Base-by-base conservation (phyloP, 768 basidiomycete species). In the Podaxis sp. region DNA sequence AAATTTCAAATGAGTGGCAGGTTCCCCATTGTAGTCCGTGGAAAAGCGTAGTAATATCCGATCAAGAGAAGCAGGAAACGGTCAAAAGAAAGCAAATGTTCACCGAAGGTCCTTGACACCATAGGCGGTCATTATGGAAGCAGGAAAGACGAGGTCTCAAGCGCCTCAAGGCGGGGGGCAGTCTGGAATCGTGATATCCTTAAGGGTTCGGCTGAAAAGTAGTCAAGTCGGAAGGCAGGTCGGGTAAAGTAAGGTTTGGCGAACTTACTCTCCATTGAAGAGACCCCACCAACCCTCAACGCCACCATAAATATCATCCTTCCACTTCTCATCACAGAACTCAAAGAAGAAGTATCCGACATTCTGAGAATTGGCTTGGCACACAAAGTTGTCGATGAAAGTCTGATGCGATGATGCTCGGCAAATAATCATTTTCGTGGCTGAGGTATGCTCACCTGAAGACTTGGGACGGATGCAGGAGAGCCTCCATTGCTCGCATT, bases 341-440 rank as follows among this genome's bases (percentile, higher is more conserved):
- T 90, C 91, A 57, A 93, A 93, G 77, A 83, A 95, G 81, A 94
- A 96, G 75, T 96, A 96, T 10, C 84, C 78, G 10, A 92, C 88
- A 18, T 80, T 81, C 60, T 91, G 88, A 21, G 68, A 52, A 71
- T 94, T 97, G 1, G 95, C 91, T 69, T 86, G 80, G 69, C 96
- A 99, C n/a, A 95, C 87, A 65, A 93, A 99, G 0, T 82, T 84
- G 68, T 98, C 81, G 44, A 99, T 69, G 80, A 93, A 98, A 21
- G 74, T 82, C 80, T 95, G 6, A 59, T 44, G 46, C n/a, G 25
- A 36, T 7, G 37, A 11, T n/a, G 25, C 11, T 70, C 2, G 46
- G 27, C 36, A 57, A 14, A 13, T 21, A 14, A 21, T 25, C 16
- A 54, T 5, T 32, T 38, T 38, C 54, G n/a, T 27, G 25, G 1